Base-by-base conservation (phyloP, 1,284 basidiomycete species). In the Sporisorium scitamineum region DNA sequence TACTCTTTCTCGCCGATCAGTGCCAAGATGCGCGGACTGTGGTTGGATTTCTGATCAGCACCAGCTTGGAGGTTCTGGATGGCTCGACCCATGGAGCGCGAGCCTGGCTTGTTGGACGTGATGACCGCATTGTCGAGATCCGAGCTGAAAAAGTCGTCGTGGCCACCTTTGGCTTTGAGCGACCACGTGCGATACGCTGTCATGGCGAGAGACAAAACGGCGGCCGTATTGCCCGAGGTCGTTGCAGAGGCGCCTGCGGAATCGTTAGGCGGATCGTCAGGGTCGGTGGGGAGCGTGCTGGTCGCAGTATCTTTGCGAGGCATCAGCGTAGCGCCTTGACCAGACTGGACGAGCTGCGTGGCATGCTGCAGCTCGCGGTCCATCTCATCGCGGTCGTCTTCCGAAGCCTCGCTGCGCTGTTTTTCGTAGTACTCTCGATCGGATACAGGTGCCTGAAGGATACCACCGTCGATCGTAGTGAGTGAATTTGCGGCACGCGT, bases 141-240 rank as follows among this genome's bases (percentile, higher is more conserved):
- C n/a, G 65, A 67, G 53, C 74, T 78, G 65, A 84, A 84, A 22
- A 78, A 80, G 61, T 84, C 83, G 53, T 84, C 83, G 61, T 83
- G 73, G 6, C 79, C 82, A 11, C 76, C 63, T 5, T 53, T 48
- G 11, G 64, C 77, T 56, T 74, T 69, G 14, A 84, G 68, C n/a
- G 78, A 79, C 56, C 71, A 76, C 11, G 61, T 72, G 22, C 83
- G 80, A 52, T 84, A 84, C 7, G 83, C 83, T 11, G 83, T 83
- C 48, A 78, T 70, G 14, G 83, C 75, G 2, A 79, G 76, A 0
- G 70, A 37, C 3, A 65, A 55, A 4, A 81, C 66, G 5, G 78
- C 74, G 1, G 65, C 56, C 3, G 70, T 48, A 27, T 84, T 84
- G 39, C 80, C 80, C n/a, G 6, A 22, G 9, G 10, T 18, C 2